Evolutionary conservation across 805 yeast genomes (phyloP).

Genomic region (Saturnispora besseyi): DNA sequence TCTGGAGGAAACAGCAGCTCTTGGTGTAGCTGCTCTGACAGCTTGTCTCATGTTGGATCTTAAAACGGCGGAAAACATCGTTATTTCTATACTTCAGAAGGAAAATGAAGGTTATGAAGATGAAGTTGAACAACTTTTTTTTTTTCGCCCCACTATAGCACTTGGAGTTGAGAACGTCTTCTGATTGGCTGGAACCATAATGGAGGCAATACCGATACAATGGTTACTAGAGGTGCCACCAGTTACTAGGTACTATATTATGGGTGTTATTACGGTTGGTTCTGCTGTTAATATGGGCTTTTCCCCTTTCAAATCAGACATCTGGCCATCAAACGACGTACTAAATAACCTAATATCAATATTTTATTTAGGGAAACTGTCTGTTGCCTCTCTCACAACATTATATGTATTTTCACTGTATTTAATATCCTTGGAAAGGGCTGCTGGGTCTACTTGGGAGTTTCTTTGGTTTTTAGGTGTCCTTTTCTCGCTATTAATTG

Average conservation of each 20-base stretch:
- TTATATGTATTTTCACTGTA: slow-evolving; percentile 31
- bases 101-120: neutral
- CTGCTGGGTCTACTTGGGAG: slow-evolving; percentile 26
- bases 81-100: slow-evolving; percentile 3
- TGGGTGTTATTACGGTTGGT: slow-evolving; percentile 27
- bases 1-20: slow-evolving; percentile 18
- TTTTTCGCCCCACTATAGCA: neutral
- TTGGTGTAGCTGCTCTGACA: slow-evolving; percentile 27
- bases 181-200: slow-evolving; percentile 8
- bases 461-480: slow-evolving; percentile 33
- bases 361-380: slow-evolving; percentile 33
- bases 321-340: neutral
- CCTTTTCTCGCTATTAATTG: slow-evolving; percentile 23
- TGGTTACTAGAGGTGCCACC: slow-evolving; percentile 38
- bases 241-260: slow-evolving; percentile 33
- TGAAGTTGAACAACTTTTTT: neutral
- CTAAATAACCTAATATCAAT: slow-evolving; percentile 30
- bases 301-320: neutral
- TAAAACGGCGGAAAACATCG: slow-evolving; percentile 25
- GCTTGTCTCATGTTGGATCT: slow-evolving; percentile 26
- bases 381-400: slow-evolving; percentile 28
- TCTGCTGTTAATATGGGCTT: slow-evolving; percentile 28
- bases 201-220: slow-evolving; percentile 33
- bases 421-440: slow-evolving; percentile 32
- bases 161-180: neutral